Evolutionary conservation across 2,329 filamentous ascomycete genomes (phyloP), one percentile per base, ranked within the genome.

Genomic region (Cladobotryum mycophilum): DNA sequence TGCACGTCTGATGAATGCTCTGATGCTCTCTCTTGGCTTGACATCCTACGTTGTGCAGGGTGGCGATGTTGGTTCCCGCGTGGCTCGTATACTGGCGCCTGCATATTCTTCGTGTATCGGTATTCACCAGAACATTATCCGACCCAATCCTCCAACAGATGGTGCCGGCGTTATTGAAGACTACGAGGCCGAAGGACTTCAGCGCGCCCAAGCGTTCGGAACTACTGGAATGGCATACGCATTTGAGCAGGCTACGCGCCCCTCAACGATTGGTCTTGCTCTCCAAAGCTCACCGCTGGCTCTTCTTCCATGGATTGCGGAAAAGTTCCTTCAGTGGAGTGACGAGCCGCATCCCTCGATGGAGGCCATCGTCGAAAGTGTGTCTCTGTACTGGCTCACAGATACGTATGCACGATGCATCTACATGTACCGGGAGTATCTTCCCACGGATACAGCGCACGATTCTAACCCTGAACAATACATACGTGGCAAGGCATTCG

Each of bases 1-100:
- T 20, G 70, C 76, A 0, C 62, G 66, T 2, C 61, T 79, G 8
- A 64, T 81, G 48, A 69, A 82, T 61, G 67, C 72, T 25, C 55
- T 82, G 3, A 76, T 83, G 71, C 25, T 30, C 25, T 30, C 25
- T 8, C 47, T 48, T 25, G 47, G 47, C 2, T 37, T 48, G 11
- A 43, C 33, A 3, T 36, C 40, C 13, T 48, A 48, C 17, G 20
- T 43, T 34, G 15, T n/a, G 30, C 47, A 48, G 40, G 47, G 47
- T 36, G 47, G 47, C 30, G 47, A 48, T 7, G 30, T 48, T 5
- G 47, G 47, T 6, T 42, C 47, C 3, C 33, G 22, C 13, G 15
- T 48, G 17, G 33, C 38, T 34, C 47, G 40, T 15, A 25, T 22
- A 3, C 15, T 42, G 25, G 25, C 25, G 25, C 25, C 25, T 8